Evolutionary conservation across 257 asterid genomes (phyloP), one percentile per base, ranked within the genome.

Genomic region (Capsicum chinense): DNA sequence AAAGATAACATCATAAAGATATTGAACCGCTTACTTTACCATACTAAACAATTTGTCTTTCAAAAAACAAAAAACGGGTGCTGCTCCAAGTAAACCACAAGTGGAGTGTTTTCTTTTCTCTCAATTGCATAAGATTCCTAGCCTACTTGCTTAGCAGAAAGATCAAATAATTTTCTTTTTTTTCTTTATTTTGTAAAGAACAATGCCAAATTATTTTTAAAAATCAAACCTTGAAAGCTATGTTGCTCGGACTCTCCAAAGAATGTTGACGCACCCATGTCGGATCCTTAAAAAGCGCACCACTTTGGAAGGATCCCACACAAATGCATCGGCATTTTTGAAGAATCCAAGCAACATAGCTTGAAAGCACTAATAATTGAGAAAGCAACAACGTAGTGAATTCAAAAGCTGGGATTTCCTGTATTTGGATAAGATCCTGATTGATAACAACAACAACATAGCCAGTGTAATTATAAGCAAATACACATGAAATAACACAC

Each of bases 81-180:
- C 79, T 69, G 56, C 56, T 42, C 56, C 79, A 42, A 69, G 56
- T 69, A 42, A 16, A 69, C 56, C 56, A 42, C 33, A 69, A 69
- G 79, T 15, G 14, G 19, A 56, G 78, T 39, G 56, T 26, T 69
- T 16, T 69, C 15, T 69, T 39, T 67, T 69, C 26, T 69, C 79
- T 69, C 79, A 69, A 42, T 69, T 16, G 33, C 54, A 69, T 69
- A 16, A 35, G 19, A 13, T 69, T 69, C 76, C 50, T 62, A 1
- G 6, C 68, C 13, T 3, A 62, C 7, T 62, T 5, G 13, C 13
- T 11, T n/a, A n/a, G 35, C 67, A 60, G 12, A 17, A 17, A 60
- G 67, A n/a, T 62, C 35, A 4, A 62, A 59, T 17, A 57, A 57
- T 57, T 15, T 15, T 15, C 19, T 58, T 58, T 58, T 37, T 58